Conservation (phyloP, 371 early-diverging fungal genomes). For the Zychaea mexicana region DNA sequence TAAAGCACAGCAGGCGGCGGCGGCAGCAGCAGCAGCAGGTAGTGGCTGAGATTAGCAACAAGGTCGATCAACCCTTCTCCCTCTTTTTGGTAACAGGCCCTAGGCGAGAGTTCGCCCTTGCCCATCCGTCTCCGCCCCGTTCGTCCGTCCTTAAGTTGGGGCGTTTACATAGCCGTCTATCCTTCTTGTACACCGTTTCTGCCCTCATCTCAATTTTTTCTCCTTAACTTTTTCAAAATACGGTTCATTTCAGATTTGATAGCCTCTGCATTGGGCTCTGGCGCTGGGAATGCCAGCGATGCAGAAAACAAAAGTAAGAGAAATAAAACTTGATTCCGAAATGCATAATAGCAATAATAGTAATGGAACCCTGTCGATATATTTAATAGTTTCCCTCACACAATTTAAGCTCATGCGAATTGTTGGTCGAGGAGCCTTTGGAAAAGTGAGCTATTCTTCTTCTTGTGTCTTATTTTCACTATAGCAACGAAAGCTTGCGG, state of each 20-base stretch:
- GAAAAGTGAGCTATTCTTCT: slow-evolving; percentile 58
- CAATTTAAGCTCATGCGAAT: slow-evolving; percentile 72
- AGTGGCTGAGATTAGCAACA: neutral
- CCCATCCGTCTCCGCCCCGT: slow-evolving; percentile 2
- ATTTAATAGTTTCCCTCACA: slow-evolving; percentile 29
- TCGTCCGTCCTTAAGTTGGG: neutral
- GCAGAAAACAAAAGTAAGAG: slow-evolving; percentile 22
- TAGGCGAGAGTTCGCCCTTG: too few relatives aligned
- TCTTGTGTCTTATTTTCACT: too few relatives aligned
- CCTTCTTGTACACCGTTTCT: slow-evolving; percentile 6
- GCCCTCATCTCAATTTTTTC: neutral
- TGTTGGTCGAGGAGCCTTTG: slow-evolving; percentile 78
- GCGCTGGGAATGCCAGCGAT: slow-evolving; percentile 28
- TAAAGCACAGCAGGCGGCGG: too few relatives aligned
- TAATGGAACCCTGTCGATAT: neutral
- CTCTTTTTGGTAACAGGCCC: too few relatives aligned
- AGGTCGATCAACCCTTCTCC: neutral
- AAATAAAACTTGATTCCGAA: too few relatives aligned
- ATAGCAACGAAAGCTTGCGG: too few relatives aligned
- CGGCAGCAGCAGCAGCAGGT: too few relatives aligned
- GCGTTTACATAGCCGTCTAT: neutral
- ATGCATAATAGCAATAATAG: neutral
- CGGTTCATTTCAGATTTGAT: slow-evolving; percentile 52
- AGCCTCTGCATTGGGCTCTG: slow-evolving; percentile 45
- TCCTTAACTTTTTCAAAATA: slow-evolving; percentile 43